A percentile compares a stretch with the other conserved stretches of the same genome.
phyloP scores from a whole-genome alignment of 2,329 filamentous ascomycete species.

The Diplodia seriata region DNA sequence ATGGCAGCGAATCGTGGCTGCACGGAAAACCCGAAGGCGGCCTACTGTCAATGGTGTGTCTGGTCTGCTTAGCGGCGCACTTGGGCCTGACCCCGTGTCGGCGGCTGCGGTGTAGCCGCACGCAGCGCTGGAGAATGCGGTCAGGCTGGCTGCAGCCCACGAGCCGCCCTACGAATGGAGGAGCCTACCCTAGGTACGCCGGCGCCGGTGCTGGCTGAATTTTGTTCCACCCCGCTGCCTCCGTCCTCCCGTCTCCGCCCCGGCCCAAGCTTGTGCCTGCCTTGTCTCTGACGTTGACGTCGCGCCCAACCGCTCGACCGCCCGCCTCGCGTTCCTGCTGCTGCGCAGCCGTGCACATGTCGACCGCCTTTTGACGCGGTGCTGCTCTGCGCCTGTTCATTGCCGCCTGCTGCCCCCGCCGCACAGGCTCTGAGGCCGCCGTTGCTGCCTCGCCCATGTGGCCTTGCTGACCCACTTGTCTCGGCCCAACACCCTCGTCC shows the following conservation, averaged over 20 bases:
- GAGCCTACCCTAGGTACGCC: background rate
- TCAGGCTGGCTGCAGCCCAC: background rate
- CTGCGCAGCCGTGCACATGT: slow-evolving; percentile 13
- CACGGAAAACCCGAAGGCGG: background rate
- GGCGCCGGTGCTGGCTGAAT: background rate
- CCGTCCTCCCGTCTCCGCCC: background rate
- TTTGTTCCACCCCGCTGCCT: background rate
- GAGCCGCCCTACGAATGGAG: too few species aligned
- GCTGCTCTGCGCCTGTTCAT: background rate
- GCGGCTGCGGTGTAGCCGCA: background rate
- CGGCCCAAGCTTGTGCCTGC: slow-evolving; percentile 10
- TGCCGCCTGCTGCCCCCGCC: background rate
- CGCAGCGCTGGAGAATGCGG: background rate
- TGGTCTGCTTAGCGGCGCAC: background rate
- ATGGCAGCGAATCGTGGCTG: background rate
- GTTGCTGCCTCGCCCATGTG: slow-evolving; percentile 23
- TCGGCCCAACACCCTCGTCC: slow-evolving; percentile 29
- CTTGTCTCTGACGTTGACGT: slow-evolving; percentile 12
- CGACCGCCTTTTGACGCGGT: slow-evolving; percentile 23
- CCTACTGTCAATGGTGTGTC: background rate
- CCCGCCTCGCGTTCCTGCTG: slow-evolving; percentile 23
- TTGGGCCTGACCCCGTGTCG: background rate
- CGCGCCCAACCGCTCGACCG: background rate
- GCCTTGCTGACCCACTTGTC: slow-evolving; percentile 31
- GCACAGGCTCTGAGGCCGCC: background rate